Conservation (phyloP, 352 stramenopile species). For the Globisporangium camurandrum region DNA sequence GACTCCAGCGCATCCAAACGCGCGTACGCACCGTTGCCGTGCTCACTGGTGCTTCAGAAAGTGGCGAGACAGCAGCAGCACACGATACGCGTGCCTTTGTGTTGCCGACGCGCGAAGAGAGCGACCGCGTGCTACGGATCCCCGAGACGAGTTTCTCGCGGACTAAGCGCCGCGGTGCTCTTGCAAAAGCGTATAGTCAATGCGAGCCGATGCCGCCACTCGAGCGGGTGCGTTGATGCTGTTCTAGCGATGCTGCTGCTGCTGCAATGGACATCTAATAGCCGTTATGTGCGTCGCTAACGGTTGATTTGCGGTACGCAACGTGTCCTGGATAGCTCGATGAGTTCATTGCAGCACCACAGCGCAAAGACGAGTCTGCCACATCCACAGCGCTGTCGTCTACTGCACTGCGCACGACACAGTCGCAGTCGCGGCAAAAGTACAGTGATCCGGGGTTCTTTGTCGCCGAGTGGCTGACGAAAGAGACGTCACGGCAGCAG, state of each 20-base stretch:
- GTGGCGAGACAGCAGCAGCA: not conserved
- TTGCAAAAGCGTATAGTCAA: constrained; percentile 21
- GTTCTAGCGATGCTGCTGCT: not conserved
- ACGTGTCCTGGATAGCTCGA: constrained; percentile 22
- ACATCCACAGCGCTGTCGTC: not conserved
- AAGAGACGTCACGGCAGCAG: constrained; percentile 27
- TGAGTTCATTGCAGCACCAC: constrained; percentile 17
- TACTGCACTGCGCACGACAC: not conserved
- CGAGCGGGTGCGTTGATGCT: constrained; percentile 21
- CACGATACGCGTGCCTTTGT: not conserved
- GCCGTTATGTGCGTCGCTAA: not conserved
- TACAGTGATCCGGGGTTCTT: constrained; percentile 57
- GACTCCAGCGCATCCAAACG: constrained; percentile 19
- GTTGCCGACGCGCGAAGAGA: constrained; percentile 14
- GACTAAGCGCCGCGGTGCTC: constrained; percentile 8
- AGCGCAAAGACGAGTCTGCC: not conserved
- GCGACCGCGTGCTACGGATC: constrained; percentile 18
- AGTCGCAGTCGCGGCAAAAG: constrained; percentile 25
- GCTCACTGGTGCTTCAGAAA: constrained; percentile 13
- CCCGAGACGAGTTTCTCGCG: constrained; percentile 10
- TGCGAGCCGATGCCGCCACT: constrained; percentile 36
- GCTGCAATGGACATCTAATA: not conserved
- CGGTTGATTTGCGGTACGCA: too few relatives aligned
- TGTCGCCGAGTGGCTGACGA: constrained; percentile 50
- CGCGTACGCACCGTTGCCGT: constrained; percentile 25